Evolutionary conservation across 2,329 filamentous ascomycete species (phyloP).

Genomic region (Triangularia setosa): DNA sequence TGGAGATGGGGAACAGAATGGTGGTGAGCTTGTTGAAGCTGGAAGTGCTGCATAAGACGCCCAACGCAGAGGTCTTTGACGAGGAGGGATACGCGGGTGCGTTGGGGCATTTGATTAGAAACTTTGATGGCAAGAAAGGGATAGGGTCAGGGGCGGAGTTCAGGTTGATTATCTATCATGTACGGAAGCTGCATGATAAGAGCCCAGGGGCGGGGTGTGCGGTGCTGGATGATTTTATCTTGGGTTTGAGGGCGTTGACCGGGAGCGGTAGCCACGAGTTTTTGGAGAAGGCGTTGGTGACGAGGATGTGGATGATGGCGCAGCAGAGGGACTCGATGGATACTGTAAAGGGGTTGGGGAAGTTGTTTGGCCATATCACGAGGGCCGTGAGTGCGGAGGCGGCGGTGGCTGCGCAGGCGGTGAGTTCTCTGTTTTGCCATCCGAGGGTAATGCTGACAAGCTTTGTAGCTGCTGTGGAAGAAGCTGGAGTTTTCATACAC

Average conservation of each 20-base stretch:
- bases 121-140: slow-evolving; percentile 45
- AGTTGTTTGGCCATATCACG: slow-evolving; percentile 42
- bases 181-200: slow-evolving; percentile 59
- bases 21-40: slow-evolving; percentile 65
- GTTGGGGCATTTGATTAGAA: slow-evolving; percentile 58
- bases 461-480: slow-evolving; percentile 76
- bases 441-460: slow-evolving; percentile 8
- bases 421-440: slow-evolving; percentile 34
- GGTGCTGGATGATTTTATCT: slow-evolving; percentile 62
- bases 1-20: slow-evolving; percentile 60
- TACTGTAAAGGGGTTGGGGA: slow-evolving; percentile 26
- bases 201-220: slow-evolving; percentile 45
- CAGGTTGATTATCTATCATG: slow-evolving; percentile 62
- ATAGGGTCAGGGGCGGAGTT: slow-evolving; percentile 55
- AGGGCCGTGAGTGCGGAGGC: slow-evolving; percentile 54
- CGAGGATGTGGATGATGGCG: slow-evolving; percentile 62
- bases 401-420: slow-evolving; percentile 64
- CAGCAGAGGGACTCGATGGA: slow-evolving; percentile 38
- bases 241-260: slow-evolving; percentile 35
- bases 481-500: slow-evolving; percentile 58
- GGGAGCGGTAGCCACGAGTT: slow-evolving; percentile 47
- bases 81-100: slow-evolving; percentile 46
- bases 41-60: slow-evolving; percentile 55
- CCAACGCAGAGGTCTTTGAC: slow-evolving; percentile 44
- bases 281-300: slow-evolving; percentile 67